phyloP scores from a whole-genome alignment of 2,329 filamentous ascomycete genomes.

The Epichloe baconii region DNA sequence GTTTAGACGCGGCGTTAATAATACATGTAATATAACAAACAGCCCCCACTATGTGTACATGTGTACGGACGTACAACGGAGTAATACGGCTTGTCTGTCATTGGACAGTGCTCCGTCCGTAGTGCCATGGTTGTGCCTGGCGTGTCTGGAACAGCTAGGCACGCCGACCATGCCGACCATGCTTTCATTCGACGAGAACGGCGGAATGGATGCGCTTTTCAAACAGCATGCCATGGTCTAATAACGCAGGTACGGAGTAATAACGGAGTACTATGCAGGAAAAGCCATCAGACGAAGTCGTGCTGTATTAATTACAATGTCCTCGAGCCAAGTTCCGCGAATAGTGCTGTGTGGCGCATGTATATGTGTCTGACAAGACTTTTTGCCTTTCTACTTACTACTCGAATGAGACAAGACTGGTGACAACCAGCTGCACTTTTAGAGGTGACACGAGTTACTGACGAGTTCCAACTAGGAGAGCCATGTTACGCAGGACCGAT shows the following conservation, averaged over 20 bases:
- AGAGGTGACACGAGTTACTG: background rate
- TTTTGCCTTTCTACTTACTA: background rate
- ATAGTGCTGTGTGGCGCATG: background rate
- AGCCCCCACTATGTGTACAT: background rate
- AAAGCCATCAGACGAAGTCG: too few species aligned
- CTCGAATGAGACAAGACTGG: background rate
- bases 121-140: background rate
- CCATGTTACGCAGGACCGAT: background rate
- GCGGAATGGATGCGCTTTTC: too few species aligned
- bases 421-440: too few species aligned
- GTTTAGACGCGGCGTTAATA: conserved; percentile 3
- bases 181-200: too few species aligned
- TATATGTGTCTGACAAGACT: background rate
- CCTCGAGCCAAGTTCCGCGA: too few species aligned
- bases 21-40: background rate
- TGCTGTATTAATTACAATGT: too few species aligned
- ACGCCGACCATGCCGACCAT: too few species aligned
- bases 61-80: too few species aligned
- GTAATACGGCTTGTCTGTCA: background rate
- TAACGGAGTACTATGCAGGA: too few species aligned
- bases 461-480: background rate
- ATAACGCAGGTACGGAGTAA: too few species aligned
- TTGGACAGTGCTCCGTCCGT: background rate
- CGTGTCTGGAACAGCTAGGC: too few species aligned
- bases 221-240: too few species aligned